Conservation (phyloP, 1,284 basidiomycete species). For the Microbotryum saponariae region DNA sequence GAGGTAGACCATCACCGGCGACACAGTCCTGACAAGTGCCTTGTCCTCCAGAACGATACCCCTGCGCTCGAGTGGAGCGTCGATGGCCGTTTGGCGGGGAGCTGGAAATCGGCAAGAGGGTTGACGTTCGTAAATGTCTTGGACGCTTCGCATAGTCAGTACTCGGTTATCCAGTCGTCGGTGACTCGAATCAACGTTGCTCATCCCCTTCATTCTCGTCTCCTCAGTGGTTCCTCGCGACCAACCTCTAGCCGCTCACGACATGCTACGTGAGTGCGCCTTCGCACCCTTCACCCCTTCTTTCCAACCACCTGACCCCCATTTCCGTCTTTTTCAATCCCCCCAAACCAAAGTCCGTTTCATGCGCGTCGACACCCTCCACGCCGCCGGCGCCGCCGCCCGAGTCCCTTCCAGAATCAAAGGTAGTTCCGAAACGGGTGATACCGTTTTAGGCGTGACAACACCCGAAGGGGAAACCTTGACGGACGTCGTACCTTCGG, state of each 20-base stretch:
- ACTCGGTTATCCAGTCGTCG: background rate
- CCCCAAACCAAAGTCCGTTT: conserved; percentile 59
- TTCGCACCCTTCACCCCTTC: background rate
- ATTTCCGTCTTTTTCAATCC: background rate
- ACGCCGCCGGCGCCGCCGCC: conserved; percentile 63
- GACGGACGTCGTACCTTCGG: background rate
- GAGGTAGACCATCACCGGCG: background rate
- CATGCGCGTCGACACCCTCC: conserved; percentile 78
- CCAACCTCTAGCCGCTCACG: conserved; percentile 76
- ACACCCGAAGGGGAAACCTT: conserved; percentile 30
- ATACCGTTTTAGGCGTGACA: conserved; percentile 25
- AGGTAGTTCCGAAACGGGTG: background rate
- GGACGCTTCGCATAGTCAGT: conserved; percentile 79
- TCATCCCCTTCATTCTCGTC: background rate
- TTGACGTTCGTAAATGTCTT: conserved; percentile 80
- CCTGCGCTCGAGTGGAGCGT: conserved; percentile 71
- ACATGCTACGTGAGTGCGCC: conserved; percentile 65
- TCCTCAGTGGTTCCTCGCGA: conserved; percentile 66
- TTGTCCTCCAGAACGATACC: conserved; percentile 47
- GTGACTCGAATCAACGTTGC: background rate
- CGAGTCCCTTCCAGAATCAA: conserved; percentile 60
- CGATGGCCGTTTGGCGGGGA: conserved; percentile 67
- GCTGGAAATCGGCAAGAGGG: conserved; percentile 81
- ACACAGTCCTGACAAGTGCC: background rate
- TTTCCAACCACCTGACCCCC: background rate